Percentiles rank a stretch among this genome's conserved stretches.
phyloP scores from a whole-genome alignment of 768 basidiomycete genomes.

The Lactarius sp. region DNA sequence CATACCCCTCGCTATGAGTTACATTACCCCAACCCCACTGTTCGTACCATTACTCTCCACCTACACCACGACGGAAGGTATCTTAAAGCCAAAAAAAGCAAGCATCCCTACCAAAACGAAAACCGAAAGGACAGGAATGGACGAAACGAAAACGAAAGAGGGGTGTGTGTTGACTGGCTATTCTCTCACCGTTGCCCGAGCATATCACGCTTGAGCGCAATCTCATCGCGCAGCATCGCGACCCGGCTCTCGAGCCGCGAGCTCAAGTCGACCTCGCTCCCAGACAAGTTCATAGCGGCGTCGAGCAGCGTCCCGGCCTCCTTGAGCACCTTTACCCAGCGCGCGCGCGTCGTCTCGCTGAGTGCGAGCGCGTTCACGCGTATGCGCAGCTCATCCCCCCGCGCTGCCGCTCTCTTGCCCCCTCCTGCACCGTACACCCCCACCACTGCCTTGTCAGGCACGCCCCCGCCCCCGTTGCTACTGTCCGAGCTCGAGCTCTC shows the following conservation, averaged over 20 bases:
- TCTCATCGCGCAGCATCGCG: conserved; percentile 66
- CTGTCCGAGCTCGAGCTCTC: conserved; percentile 9
- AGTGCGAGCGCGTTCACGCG: conserved; percentile 20
- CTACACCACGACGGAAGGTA: background rate
- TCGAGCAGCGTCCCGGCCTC: conserved; percentile 49
- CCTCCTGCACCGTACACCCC: background rate
- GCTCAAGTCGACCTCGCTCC: conserved; percentile 55
- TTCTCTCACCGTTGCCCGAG: conserved; percentile 25
- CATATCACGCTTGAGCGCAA: conserved; percentile 54
- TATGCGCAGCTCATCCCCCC: background rate
- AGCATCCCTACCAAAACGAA: background rate
- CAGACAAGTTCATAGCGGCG: conserved; percentile 43
- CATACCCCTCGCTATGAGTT: too few species aligned
- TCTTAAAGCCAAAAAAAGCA: background rate
- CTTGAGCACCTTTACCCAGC: conserved; percentile 48
- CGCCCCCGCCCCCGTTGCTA: background rate
- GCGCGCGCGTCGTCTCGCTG: conserved; percentile 4
- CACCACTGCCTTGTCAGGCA: background rate
- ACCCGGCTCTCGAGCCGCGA: conserved; percentile 67
- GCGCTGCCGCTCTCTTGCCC: background rate
- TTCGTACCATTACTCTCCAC: background rate
- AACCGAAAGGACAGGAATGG: background rate
- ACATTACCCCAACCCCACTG: background rate
- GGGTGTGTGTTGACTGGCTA: background rate
- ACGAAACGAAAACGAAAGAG: background rate